Base-by-base conservation (phyloP, 2,329 filamentous ascomycete species). In the Botrytis aclada region DNA sequence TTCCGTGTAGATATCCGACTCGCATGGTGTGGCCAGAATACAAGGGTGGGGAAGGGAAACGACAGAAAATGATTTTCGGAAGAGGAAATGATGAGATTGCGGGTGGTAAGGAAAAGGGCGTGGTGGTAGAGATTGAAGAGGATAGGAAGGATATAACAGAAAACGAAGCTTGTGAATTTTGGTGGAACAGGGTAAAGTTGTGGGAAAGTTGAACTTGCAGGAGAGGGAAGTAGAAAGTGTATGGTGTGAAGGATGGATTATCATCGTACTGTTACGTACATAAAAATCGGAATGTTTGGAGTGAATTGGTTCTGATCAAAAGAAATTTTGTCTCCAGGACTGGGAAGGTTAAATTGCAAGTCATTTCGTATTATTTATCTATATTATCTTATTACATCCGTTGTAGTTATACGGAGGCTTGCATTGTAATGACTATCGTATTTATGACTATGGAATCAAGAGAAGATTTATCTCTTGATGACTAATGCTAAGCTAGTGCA, bases 71-170 rank as follows among this genome's bases (percentile, higher is more conserved):
- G 56, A 81, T 88, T 77, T 91, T 91, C 80, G 89, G 88, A 3
- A 77, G 83, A 56, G 88, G 87, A 3, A 91, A 91, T 76, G 84
- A 89, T 76, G 88, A 91, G 81, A 80, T 75, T 78, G 82, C 74
- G 77, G 84, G 74, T 69, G 80, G 80, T 0, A 75, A 71, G 47
- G 79, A 78, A 34, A 77, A 72, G 18, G 89, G 87, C 1, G 78
- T 81, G 4, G 82, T 85, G 1, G 86, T 84, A 0, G 78, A 83
- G 71, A 80, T 85, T 71, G 75, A 81, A 69, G 65, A 67, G n/a
- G 65, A 67, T 56, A 67, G 47, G 65, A 32, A 25, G n/a, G 81
- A 86, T 83, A 34, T 80, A 6, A 82, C 82, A 74, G 86, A 87
- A 74, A 81, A 81, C 70, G 80, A 83, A 69, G 85, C 88, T 77